These are phyloP conservation scores for Botrytis medusae DNA, from an alignment of 2,329 filamentous ascomycete genomes.

Conservation along the genomic window DNA sequence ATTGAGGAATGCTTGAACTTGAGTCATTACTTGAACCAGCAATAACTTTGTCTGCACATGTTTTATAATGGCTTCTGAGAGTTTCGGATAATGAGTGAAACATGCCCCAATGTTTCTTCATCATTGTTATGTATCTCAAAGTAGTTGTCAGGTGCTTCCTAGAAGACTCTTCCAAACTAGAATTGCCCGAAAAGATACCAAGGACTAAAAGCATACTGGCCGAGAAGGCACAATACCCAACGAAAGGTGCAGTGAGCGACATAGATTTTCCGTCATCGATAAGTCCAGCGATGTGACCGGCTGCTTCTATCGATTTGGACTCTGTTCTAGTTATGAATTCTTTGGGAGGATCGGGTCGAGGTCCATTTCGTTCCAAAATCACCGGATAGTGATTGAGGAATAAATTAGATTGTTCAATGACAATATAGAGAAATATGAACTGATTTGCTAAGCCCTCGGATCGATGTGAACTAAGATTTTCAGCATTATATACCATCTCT, in stretches of 20 bases:
- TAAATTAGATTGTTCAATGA: conserved; percentile 83
- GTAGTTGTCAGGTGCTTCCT: conserved; percentile 86
- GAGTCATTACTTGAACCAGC: conserved; percentile 49
- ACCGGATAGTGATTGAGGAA: conserved; percentile 89
- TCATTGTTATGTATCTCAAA: conserved; percentile 85
- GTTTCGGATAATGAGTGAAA: conserved; percentile 97
- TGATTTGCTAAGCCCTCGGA: conserved; percentile 86
- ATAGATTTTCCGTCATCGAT: conserved; percentile 78
- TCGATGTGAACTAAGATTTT: conserved; percentile 82
- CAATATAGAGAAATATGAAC: conserved; percentile 88
- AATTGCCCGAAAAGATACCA: conserved; percentile 84
- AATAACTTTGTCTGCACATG: conserved; percentile 75
- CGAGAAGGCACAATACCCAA: conserved; percentile 90
- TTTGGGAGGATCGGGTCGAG: conserved; percentile 62
- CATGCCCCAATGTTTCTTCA: conserved; percentile 99
- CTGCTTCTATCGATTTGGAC: conserved; percentile 75
- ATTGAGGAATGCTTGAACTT: conserved; percentile 74
- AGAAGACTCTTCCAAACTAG: conserved; percentile 69
- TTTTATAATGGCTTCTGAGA: conserved; percentile 82
- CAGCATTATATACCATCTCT: conserved; percentile 69
- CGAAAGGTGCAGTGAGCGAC: conserved; percentile 84
- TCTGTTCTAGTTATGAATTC: conserved; percentile 75
- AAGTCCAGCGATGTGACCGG: conserved; percentile 81
- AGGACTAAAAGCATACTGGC: conserved; percentile 94
- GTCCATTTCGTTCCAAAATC: conserved; percentile 57